Percentiles rank a stretch among this genome's conserved stretches.
These are phyloP conservation scores for Sporisorium iseilematis-ciliati DNA, from an alignment of 1,284 basidiomycete genomes.

Conservation along the genomic window DNA sequence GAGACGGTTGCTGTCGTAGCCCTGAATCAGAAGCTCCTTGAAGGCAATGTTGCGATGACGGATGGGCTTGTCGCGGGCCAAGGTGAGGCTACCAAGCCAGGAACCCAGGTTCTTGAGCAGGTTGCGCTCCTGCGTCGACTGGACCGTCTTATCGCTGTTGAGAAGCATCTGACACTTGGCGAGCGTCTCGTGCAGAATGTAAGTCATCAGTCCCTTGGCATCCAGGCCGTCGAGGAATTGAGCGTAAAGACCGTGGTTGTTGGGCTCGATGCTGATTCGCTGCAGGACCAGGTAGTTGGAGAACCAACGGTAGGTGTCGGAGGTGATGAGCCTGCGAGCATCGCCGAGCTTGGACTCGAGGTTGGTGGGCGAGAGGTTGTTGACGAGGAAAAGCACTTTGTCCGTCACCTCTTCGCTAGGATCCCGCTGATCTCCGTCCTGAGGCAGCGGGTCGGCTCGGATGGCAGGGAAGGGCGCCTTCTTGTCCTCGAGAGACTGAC, in stretches of 20 bases:
- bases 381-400: constrained; percentile 96
- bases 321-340: constrained; percentile 55
- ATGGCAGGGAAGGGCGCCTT: constrained; percentile 71
- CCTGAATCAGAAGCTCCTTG: constrained; percentile 95
- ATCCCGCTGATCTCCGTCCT: constrained; percentile 64
- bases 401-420: constrained; percentile 92
- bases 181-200: constrained; percentile 92
- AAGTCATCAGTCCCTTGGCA: constrained; percentile 64
- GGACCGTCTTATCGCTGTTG: constrained; percentile 91
- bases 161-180: constrained; percentile 82
- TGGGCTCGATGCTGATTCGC: constrained; percentile 94
- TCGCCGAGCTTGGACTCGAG: constrained; percentile 78
- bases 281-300: constrained; percentile 97
- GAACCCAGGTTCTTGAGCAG: constrained; percentile 93
- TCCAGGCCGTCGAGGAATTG: constrained; percentile 86
- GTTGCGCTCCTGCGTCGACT: constrained; percentile 83
- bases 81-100: constrained; percentile 93
- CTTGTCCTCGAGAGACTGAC: constrained; percentile 54
- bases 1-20: constrained; percentile 90
- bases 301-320: constrained; percentile 79
- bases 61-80: constrained; percentile 92
- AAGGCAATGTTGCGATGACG: constrained; percentile 92
- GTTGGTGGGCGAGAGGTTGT: constrained; percentile 95
- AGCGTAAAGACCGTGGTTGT: constrained; percentile 95
- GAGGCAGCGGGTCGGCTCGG: constrained; percentile 70